phyloP scores from a whole-genome alignment of 2,329 filamentous ascomycete species.

The Neofusicoccum ribis region DNA sequence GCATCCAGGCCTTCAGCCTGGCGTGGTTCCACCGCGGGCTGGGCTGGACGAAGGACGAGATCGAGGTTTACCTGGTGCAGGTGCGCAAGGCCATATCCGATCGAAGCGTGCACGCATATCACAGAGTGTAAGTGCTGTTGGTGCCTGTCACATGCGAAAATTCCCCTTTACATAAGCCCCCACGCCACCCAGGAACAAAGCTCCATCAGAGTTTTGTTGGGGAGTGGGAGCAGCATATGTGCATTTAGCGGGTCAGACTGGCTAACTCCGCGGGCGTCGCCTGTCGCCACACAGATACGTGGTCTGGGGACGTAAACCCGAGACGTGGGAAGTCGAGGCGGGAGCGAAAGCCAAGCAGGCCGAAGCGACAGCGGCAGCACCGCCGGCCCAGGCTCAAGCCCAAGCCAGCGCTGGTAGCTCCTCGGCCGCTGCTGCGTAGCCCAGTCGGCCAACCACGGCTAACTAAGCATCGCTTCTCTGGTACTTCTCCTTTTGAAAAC shows the following conservation, averaged over 20 bases:
- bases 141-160: not conserved
- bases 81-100: constrained; percentile 42
- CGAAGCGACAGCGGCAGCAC: not conserved
- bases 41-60: constrained; percentile 46
- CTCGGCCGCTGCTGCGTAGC: not conserved
- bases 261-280: constrained; percentile 18
- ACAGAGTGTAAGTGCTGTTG: constrained; percentile 40
- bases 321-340: constrained; percentile 7
- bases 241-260: constrained; percentile 1
- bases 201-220: not conserved
- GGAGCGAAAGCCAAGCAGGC: constrained; percentile 2
- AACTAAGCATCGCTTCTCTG: not conserved
- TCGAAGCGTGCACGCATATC: constrained; percentile 43
- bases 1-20: constrained; percentile 46
- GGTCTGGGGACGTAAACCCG: constrained; percentile 22
- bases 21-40: constrained; percentile 45
- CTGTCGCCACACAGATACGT: constrained; percentile 19
- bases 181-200: not conserved
- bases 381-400: not conserved
- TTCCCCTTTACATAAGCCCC: not conserved
- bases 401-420: not conserved
- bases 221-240: not conserved
- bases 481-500: not conserved
- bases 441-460: not conserved
- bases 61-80: constrained; percentile 47